These are phyloP conservation scores for Monilinia fructicola DNA, from an alignment of 2,329 filamentous ascomycete genomes.

Conservation along the genomic window DNA sequence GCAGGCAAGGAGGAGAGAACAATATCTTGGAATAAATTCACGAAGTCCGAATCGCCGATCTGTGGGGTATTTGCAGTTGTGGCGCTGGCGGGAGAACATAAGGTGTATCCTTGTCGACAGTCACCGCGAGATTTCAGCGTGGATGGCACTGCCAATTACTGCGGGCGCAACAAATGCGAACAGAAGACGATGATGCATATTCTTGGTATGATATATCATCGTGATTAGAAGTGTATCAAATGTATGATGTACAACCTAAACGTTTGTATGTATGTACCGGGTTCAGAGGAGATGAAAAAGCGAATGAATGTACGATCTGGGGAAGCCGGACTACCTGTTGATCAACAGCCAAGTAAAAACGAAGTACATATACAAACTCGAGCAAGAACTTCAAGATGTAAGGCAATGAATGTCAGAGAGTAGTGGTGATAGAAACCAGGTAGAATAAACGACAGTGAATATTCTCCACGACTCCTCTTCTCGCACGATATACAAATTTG, in stretches of 20 bases:
- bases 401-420: neutral
- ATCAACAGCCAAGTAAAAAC: conserved; percentile 4
- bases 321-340: neutral
- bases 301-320: neutral
- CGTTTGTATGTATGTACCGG: neutral
- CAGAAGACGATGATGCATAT: conserved; percentile 11
- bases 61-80: conserved; percentile 34
- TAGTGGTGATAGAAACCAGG: neutral
- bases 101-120: conserved; percentile 37
- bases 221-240: conserved; percentile 8
- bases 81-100: conserved; percentile 40
- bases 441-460: conserved; percentile 5
- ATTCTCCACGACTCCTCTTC: neutral
- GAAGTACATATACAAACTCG: neutral
- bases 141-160: conserved; percentile 15
- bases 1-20: conserved; percentile 38
- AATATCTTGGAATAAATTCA: conserved; percentile 39
- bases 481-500: neutral
- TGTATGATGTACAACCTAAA: conserved; percentile 8
- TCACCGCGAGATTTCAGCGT: neutral
- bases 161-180: conserved; percentile 21
- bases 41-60: conserved; percentile 37
- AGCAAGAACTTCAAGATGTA: neutral
- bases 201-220: neutral
- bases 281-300: neutral